phyloP scores from a whole-genome alignment of 768 basidiomycete genomes.

The Termitomyces sp. region DNA sequence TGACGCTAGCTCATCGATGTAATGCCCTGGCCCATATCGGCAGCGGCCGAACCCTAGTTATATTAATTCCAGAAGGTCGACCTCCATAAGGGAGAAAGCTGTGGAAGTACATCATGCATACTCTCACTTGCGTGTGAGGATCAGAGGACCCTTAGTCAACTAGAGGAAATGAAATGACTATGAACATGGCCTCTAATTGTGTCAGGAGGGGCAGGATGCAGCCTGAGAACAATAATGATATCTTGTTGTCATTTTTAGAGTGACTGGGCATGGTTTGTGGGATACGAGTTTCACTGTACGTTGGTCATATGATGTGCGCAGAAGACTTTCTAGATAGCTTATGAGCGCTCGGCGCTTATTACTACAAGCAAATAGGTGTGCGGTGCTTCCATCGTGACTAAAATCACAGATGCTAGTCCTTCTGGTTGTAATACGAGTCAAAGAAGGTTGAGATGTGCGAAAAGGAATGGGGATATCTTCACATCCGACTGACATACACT shows the following conservation, averaged over 20 bases:
- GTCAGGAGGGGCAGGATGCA: too few species aligned
- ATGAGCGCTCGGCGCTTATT: neutral
- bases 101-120: neutral
- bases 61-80: neutral
- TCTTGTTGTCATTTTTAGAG: neutral
- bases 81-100: conserved; percentile 5
- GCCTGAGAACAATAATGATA: neutral
- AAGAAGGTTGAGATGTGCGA: neutral
- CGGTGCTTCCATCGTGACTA: too few species aligned
- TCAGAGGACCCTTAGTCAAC: neutral
- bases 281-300: neutral
- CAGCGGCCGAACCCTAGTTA: neutral
- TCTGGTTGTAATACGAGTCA: neutral
- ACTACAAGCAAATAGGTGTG: neutral
- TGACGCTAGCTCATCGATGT: neutral
- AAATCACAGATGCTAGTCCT: neutral
- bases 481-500: too few species aligned
- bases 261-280: neutral
- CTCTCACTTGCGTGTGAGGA: neutral
- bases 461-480: too few species aligned
- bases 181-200: neutral
- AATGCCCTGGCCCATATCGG: neutral
- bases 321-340: neutral
- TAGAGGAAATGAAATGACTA: neutral
- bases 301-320: neutral